Conservation (phyloP, 75 land plant species). For the Larix kaempferi region DNA sequence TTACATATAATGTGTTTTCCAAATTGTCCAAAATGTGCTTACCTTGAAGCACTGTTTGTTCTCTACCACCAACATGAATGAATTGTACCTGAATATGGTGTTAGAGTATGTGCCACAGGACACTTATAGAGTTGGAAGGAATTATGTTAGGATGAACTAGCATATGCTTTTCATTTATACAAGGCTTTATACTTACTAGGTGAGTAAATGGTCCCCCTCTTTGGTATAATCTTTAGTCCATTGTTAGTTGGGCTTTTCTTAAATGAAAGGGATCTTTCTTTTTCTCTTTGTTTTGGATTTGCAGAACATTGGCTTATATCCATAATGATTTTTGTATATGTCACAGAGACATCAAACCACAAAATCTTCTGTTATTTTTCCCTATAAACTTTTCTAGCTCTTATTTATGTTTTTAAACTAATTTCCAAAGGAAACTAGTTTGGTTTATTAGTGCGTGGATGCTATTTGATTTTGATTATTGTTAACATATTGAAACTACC, state of each 20-base stretch:
- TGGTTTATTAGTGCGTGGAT: background rate
- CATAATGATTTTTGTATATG: slow-evolving; percentile 71
- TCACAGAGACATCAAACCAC: slow-evolving; percentile 92
- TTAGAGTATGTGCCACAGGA: slow-evolving; percentile 85
- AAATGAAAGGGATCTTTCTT: background rate
- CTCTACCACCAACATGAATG: slow-evolving; percentile 80
- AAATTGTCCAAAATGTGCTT: no score
- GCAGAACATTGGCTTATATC: slow-evolving; percentile 82
- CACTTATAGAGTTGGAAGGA: slow-evolving; percentile 45
- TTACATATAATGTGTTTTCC: no score
- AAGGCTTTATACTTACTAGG: slow-evolving; percentile 7
- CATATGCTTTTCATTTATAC: slow-evolving; percentile 55
- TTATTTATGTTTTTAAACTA: background rate
- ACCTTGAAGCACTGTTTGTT: slow-evolving; percentile 68
- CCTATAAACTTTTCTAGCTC: background rate
- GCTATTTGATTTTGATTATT: background rate
- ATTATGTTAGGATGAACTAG: slow-evolving; percentile 46
- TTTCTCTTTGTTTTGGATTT: slow-evolving; percentile 56
- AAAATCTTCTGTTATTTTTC: slow-evolving; percentile 74
- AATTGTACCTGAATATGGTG: slow-evolving; percentile 82
- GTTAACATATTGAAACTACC: no score
- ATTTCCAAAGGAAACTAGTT: background rate
- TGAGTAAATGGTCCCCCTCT: background rate
- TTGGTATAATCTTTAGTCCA: background rate
- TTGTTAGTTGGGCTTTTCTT: background rate